A percentile compares a stretch with the other conserved stretches of the same genome.
phyloP scores from a whole-genome alignment of 129 eudicot genomes.

The Apium graveolens region DNA sequence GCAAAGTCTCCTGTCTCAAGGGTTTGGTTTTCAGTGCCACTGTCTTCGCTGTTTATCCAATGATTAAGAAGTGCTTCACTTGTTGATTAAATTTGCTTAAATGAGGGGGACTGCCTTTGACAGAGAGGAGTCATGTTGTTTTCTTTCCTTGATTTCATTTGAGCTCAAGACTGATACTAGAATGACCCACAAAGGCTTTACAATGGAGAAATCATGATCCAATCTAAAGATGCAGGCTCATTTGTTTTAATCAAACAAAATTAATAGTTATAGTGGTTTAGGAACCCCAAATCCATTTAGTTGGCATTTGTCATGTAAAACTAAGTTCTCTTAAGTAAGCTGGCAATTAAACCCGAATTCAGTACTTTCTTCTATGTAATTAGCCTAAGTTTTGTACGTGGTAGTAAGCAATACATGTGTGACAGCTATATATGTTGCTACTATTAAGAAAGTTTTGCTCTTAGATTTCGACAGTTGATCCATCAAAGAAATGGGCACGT shows the following conservation, averaged over 20 bases:
- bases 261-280: neutral
- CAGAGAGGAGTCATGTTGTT: neutral
- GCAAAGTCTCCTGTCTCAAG: conserved; percentile 46
- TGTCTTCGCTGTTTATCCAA: conserved; percentile 68
- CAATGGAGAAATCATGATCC: neutral
- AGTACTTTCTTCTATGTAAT: neutral
- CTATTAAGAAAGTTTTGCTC: neutral
- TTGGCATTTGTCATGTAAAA: neutral
- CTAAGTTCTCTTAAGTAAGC: neutral
- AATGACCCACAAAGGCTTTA: neutral
- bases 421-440: no score
- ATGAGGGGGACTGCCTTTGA: neutral
- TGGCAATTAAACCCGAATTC: neutral
- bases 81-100: neutral
- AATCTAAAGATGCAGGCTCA: neutral
- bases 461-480: neutral
- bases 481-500: neutral
- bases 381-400: neutral
- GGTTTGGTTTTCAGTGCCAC: conserved; percentile 70
- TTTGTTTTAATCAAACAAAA: neutral
- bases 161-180: neutral
- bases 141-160: neutral
- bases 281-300: neutral
- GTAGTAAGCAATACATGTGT: neutral
- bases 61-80: conserved; percentile 23